Conservation (phyloP, 371 early-diverging fungal genomes). For the Amoeboaphelidium protococcarum region DNA sequence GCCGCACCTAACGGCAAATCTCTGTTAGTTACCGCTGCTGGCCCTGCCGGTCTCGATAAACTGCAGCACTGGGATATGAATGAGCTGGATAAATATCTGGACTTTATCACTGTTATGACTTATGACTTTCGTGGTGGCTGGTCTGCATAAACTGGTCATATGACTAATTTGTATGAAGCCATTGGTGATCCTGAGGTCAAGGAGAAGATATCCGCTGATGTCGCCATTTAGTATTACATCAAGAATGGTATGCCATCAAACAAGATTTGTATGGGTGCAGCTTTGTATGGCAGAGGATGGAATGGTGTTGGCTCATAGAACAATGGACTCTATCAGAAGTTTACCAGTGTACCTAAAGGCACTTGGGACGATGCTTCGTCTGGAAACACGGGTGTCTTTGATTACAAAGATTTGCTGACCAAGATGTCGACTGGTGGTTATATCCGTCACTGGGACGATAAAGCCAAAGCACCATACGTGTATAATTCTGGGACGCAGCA, state of each 20-base stretch:
- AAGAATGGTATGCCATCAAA: neutral
- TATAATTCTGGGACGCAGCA: neutral
- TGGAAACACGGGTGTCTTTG: too few relatives aligned
- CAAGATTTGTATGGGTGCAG: conserved; percentile 33
- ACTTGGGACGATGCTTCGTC: too few relatives aligned
- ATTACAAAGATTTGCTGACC: too few relatives aligned
- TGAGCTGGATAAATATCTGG: conserved; percentile 27
- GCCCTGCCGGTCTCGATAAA: conserved; percentile 23
- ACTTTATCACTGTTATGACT: conserved; percentile 31
- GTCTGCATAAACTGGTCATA: conserved; percentile 28
- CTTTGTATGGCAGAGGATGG: conserved; percentile 32
- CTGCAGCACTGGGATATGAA: conserved; percentile 21
- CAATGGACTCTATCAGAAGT: conserved; percentile 10
- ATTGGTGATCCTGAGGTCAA: neutral
- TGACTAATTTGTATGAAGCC: conserved; percentile 12
- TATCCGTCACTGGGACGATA: neutral
- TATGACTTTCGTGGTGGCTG: conserved; percentile 29
- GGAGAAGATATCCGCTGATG: neutral
- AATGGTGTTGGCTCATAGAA: conserved; percentile 16
- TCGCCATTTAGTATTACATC: too few relatives aligned
- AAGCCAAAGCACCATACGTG: neutral
- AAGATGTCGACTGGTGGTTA: too few relatives aligned
- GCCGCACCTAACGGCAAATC: conserved; percentile 18
- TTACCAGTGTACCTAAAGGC: too few relatives aligned
- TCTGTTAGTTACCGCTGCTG: conserved; percentile 40